A percentile compares a stretch with the other conserved stretches of the same genome.
Evolutionary conservation across 768 basidiomycete genomes (phyloP).

Genomic region (Russula emetica): DNA sequence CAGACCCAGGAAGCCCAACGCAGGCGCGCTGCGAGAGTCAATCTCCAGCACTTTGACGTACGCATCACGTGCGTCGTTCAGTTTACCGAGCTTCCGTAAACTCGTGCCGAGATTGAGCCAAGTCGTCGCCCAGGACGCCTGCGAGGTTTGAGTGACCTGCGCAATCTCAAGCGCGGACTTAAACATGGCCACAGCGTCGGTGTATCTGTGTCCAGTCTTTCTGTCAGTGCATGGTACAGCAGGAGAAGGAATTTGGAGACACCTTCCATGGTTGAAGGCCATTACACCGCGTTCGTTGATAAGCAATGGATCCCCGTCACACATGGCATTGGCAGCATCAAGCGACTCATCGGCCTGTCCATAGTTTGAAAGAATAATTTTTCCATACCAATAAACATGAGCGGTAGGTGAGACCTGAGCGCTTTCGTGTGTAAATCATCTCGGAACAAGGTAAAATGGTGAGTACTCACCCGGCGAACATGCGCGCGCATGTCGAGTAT

Average conservation of each 20-base stretch:
- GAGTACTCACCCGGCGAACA: slow-evolving; percentile 82
- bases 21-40: slow-evolving; percentile 77
- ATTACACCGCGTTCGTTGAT: slow-evolving; percentile 92
- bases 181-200: slow-evolving; percentile 67
- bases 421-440: not conserved
- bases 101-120: slow-evolving; percentile 92
- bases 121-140: slow-evolving; percentile 82
- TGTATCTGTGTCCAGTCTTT: slow-evolving; percentile 49
- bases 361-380: slow-evolving; percentile 83
- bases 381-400: slow-evolving; percentile 98
- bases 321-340: slow-evolving; percentile 73
- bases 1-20: slow-evolving; percentile 86
- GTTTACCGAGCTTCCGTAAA: slow-evolving; percentile 61
- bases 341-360: slow-evolving; percentile 84
- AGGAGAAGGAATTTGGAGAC: slow-evolving; percentile 32
- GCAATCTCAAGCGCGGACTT: slow-evolving; percentile 74
- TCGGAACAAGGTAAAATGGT: slow-evolving; percentile 3
- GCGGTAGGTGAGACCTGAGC: slow-evolving; percentile 87
- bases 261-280: slow-evolving; percentile 84
- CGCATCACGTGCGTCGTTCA: slow-evolving; percentile 61
- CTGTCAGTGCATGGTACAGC: not conserved
- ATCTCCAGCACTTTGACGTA: slow-evolving; percentile 82
- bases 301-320: slow-evolving; percentile 82
- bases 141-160: slow-evolving; percentile 78
- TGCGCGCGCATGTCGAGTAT: slow-evolving; percentile 92